phyloP scores from a whole-genome alignment of 1,139 yeast species.

The Wickerhamiella pararugosa region DNA sequence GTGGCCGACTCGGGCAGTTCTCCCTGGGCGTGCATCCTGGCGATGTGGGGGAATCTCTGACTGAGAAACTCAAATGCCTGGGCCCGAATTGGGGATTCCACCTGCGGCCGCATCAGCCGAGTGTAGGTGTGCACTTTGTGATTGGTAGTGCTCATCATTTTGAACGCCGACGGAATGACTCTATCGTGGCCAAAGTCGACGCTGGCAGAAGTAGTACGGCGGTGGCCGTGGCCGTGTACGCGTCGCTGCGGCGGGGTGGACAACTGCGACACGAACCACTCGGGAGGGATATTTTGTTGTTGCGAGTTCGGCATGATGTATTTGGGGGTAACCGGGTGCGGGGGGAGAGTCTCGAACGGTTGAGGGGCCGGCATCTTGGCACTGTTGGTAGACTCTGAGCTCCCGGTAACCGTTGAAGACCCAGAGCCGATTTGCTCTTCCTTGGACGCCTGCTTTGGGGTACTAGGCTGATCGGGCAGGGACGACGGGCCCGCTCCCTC shows the following conservation, averaged over 20 bases:
- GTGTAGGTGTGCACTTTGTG: slow-evolving; percentile 16
- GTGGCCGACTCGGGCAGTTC: slow-evolving; percentile 14
- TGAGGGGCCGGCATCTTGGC: too few species aligned
- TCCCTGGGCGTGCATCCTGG: slow-evolving; percentile 14
- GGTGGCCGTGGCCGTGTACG: slow-evolving; percentile 6
- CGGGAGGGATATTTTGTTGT: slow-evolving; percentile 1
- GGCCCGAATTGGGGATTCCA: slow-evolving; percentile 24
- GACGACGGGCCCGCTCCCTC: background rate
- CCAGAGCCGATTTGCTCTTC: slow-evolving; percentile 1
- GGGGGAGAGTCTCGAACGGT: too few species aligned
- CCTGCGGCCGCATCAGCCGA: slow-evolving; percentile 24
- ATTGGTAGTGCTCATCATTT: slow-evolving; percentile 7
- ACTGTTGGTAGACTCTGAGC: too few species aligned
- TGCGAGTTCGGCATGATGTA: background rate
- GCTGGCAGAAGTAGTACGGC: slow-evolving; percentile 8
- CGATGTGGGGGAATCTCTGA: slow-evolving; percentile 21
- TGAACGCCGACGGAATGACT: slow-evolving; percentile 14
- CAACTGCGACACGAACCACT: slow-evolving; percentile 7
- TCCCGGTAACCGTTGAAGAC: background rate
- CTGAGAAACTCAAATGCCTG: slow-evolving; percentile 18
- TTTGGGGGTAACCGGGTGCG: too few species aligned
- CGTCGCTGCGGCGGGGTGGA: slow-evolving; percentile 14
- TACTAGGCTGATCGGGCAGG: slow-evolving; percentile 1
- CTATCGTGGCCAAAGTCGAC: slow-evolving; percentile 14
- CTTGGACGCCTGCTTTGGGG: slow-evolving; percentile 3